These are phyloP conservation scores for Phytophthora meadii DNA, from an alignment of 352 stramenopile genomes.

Conservation along the genomic window DNA sequence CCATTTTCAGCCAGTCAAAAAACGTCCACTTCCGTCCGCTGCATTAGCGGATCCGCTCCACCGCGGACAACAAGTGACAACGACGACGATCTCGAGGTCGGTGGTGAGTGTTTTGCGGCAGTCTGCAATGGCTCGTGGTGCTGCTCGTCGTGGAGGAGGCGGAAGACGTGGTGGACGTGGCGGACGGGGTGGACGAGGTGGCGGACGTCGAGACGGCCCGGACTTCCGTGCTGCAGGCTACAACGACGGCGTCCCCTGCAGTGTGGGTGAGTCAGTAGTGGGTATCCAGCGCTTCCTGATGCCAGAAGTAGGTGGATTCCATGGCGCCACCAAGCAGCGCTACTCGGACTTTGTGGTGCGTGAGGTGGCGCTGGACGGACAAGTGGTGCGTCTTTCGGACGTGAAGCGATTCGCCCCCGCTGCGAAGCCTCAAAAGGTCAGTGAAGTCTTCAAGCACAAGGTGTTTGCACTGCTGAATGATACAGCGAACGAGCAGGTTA, in stretches of 20 bases:
- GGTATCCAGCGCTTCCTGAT: slow-evolving; percentile 76
- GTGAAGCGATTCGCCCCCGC: slow-evolving; percentile 56
- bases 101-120: slow-evolving; percentile 15
- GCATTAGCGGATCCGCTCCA: slow-evolving; percentile 20
- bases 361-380: slow-evolving; percentile 71
- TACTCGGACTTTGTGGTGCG: slow-evolving; percentile 94
- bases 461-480: slow-evolving; percentile 70
- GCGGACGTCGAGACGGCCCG: slow-evolving; percentile 29
- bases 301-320: slow-evolving; percentile 76
- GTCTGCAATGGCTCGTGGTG: slow-evolving; percentile 31
- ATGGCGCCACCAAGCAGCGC: slow-evolving; percentile 88
- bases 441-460: slow-evolving; percentile 81
- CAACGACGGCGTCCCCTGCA: slow-evolving; percentile 78
- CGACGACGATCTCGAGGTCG: slow-evolving; percentile 23
- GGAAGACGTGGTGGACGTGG: slow-evolving; percentile 34
- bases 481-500: slow-evolving; percentile 39
- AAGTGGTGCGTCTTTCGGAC: slow-evolving; percentile 69
- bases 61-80: background rate
- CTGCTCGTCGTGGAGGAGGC: slow-evolving; percentile 30
- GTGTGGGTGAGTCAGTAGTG: slow-evolving; percentile 77
- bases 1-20: slow-evolving; percentile 33
- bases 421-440: slow-evolving; percentile 68
- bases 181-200: slow-evolving; percentile 25
- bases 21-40: slow-evolving; percentile 17
- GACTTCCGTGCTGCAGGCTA: slow-evolving; percentile 72